A percentile compares a stretch with the other conserved stretches of the same genome.
Conservation (phyloP, 2,329 filamentous ascomycete species). For the Parasarocladium wereldwijsianum region DNA sequence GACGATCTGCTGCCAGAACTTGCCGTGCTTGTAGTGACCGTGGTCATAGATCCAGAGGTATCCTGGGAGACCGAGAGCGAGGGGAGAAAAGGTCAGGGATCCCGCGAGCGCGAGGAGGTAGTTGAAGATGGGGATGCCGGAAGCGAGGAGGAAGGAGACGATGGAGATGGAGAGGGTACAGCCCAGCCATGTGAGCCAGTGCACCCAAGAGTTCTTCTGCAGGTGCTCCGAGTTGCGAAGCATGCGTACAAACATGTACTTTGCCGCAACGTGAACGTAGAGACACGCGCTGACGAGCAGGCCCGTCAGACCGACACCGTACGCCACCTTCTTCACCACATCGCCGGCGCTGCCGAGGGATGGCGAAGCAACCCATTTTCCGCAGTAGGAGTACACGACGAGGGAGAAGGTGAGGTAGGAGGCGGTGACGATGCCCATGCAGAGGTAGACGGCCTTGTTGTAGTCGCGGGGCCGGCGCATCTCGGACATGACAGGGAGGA, state of each 20-base stretch:
- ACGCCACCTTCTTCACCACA: slow-evolving; percentile 44
- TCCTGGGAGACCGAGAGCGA: slow-evolving; percentile 19
- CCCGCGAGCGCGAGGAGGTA: slow-evolving; percentile 18
- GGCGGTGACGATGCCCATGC: slow-evolving; percentile 40
- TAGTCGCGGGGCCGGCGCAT: slow-evolving; percentile 46
- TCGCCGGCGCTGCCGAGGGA: slow-evolving; percentile 45
- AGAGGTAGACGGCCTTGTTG: slow-evolving; percentile 42
- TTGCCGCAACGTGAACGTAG: slow-evolving; percentile 22
- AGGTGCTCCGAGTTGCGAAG: slow-evolving; percentile 21
- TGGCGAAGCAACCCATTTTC: slow-evolving; percentile 46
- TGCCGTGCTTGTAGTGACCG: slow-evolving; percentile 14
- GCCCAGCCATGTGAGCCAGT: slow-evolving; percentile 22
- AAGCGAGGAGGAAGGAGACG: slow-evolving; percentile 16
- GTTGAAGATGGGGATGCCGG: slow-evolving; percentile 20
- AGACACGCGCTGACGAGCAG: slow-evolving; percentile 22
- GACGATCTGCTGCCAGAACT: slow-evolving; percentile 11
- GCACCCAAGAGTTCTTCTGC: slow-evolving; percentile 17
- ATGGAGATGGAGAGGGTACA: slow-evolving; percentile 15
- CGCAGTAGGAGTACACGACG: slow-evolving; percentile 47
- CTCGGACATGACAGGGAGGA: slow-evolving; percentile 50
- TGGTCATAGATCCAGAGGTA: slow-evolving; percentile 22
- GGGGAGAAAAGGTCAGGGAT: slow-evolving; percentile 19
- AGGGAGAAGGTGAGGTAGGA: slow-evolving; percentile 44
- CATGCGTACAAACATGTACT: slow-evolving; percentile 24
- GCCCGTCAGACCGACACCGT: slow-evolving; percentile 42